These are phyloP conservation scores for Inosperma sp. DNA, from an alignment of 768 basidiomycete genomes.

Conservation along the genomic window DNA sequence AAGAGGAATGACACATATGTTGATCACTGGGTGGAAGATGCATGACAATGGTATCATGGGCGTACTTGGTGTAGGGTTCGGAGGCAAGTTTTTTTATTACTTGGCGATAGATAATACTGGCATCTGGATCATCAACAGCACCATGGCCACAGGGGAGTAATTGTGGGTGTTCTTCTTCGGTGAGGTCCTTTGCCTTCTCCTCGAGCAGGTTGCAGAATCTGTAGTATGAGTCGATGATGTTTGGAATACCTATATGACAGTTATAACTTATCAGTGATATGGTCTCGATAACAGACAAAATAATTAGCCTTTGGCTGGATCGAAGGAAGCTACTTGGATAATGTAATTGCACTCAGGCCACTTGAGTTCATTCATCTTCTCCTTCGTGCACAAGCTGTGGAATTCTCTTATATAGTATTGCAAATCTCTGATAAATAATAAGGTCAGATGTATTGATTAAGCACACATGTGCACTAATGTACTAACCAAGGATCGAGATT, in stretches of 20 bases:
- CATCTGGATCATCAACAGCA: conserved; percentile 93
- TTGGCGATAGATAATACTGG: conserved; percentile 85
- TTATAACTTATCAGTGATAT: neutral
- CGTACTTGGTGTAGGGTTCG: conserved; percentile 47
- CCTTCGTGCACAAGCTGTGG: conserved; percentile 67
- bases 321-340: conserved; percentile 89
- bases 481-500: conserved; percentile 57
- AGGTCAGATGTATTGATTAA: neutral
- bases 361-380: conserved; percentile 73
- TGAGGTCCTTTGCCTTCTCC: conserved; percentile 37
- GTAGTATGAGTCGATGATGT: conserved; percentile 83
- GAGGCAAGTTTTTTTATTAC: conserved; percentile 56
- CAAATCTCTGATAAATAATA: conserved; percentile 47
- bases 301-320: conserved; percentile 56
- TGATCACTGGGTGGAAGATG: conserved; percentile 80
- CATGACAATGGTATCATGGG: conserved; percentile 71
- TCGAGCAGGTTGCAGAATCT: conserved; percentile 70
- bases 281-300: neutral
- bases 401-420: conserved; percentile 89
- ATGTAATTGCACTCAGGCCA: conserved; percentile 85
- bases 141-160: conserved; percentile 86
- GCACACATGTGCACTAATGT: too few relatives aligned
- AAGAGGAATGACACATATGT: conserved; percentile 43
- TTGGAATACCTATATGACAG: conserved; percentile 62
- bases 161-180: conserved; percentile 60